Percentiles rank a stretch among this genome's conserved stretches.
Evolutionary conservation across 768 basidiomycete genomes (phyloP).

Genomic region (Panaeolus papilionaceus): DNA sequence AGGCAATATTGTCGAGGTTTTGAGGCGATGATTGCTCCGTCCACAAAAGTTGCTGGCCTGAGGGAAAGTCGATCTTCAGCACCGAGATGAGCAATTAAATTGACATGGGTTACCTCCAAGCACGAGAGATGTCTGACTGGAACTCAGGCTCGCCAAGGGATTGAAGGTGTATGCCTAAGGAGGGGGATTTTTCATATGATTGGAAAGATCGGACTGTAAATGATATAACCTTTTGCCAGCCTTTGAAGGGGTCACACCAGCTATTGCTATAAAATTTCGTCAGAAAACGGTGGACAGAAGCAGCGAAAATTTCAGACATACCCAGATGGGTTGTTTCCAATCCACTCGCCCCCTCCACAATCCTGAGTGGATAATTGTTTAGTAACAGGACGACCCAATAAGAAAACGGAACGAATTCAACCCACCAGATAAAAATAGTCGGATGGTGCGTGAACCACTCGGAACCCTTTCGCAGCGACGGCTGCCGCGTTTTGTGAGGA

Average conservation of each 20-base stretch:
- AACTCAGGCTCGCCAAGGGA: slow-evolving; percentile 62
- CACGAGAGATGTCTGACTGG: slow-evolving; percentile 56
- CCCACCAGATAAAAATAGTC: slow-evolving; percentile 80
- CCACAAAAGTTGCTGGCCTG: slow-evolving; percentile 77
- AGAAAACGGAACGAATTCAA: not conserved
- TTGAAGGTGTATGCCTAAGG: slow-evolving; percentile 71
- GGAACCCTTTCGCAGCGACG: slow-evolving; percentile 65
- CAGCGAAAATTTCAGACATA: slow-evolving; percentile 28
- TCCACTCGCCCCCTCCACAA: slow-evolving; percentile 77
- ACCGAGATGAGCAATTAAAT: not conserved
- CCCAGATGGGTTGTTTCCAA: slow-evolving; percentile 56
- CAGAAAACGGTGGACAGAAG: not conserved
- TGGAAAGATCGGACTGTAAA: not conserved
- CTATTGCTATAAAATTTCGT: slow-evolving; percentile 48
- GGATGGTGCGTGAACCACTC: slow-evolving; percentile 70
- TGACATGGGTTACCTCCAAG: slow-evolving; percentile 60
- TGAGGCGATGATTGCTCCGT: slow-evolving; percentile 74
- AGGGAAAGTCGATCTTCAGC: not conserved
- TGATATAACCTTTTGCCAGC: slow-evolving; percentile 69
- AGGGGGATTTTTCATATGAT: not conserved
- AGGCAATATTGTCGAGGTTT: slow-evolving; percentile 71
- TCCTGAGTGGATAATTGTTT: slow-evolving; percentile 45
- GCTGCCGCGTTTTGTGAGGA: slow-evolving; percentile 63
- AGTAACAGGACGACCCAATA: not conserved
- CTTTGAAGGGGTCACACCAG: slow-evolving; percentile 84